These are phyloP conservation scores for Phytophthora syringae DNA, from an alignment of 352 stramenopile species.

Conservation along the genomic window DNA sequence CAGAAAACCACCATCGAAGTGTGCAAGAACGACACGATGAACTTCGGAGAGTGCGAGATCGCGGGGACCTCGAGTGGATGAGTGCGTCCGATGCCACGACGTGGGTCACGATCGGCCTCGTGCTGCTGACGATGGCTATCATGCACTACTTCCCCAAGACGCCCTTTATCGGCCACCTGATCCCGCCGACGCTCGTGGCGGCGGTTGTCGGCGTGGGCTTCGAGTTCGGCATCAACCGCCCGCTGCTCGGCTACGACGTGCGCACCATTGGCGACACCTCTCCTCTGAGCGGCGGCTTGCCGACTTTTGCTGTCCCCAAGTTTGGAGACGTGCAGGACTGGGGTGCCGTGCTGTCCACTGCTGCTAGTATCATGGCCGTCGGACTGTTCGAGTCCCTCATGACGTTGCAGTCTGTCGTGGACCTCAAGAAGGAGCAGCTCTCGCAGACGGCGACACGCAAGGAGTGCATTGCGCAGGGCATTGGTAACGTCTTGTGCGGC, in stretches of 20 bases:
- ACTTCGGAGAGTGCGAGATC: constrained; percentile 83
- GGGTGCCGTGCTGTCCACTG: constrained; percentile 84
- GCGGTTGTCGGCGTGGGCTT: constrained; percentile 80
- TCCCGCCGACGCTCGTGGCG: constrained; percentile 85
- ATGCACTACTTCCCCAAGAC: constrained; percentile 85
- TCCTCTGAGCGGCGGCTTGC: constrained; percentile 53
- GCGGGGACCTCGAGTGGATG: constrained; percentile 82
- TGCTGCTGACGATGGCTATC: constrained; percentile 84
- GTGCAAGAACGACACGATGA: constrained; percentile 57
- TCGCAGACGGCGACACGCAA: constrained; percentile 65
- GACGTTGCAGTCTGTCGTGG: constrained; percentile 94
- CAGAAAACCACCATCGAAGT: constrained; percentile 93
- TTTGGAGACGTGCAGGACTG: constrained; percentile 63
- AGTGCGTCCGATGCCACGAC: constrained; percentile 52
- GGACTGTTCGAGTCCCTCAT: constrained; percentile 95
- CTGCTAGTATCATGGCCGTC: constrained; percentile 90
- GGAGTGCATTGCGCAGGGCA: constrained; percentile 89
- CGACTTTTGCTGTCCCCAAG: constrained; percentile 56
- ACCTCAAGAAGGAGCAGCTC: constrained; percentile 82
- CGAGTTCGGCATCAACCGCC: constrained; percentile 88
- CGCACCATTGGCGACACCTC: constrained; percentile 83
- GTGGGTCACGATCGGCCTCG: constrained; percentile 73
- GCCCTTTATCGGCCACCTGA: constrained; percentile 61
- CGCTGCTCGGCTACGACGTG: constrained; percentile 73
- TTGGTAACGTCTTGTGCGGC: constrained; percentile 93